Evolutionary conservation across 1,139 yeast genomes (phyloP).

Genomic region (Saccharomyces hybrid): DNA sequence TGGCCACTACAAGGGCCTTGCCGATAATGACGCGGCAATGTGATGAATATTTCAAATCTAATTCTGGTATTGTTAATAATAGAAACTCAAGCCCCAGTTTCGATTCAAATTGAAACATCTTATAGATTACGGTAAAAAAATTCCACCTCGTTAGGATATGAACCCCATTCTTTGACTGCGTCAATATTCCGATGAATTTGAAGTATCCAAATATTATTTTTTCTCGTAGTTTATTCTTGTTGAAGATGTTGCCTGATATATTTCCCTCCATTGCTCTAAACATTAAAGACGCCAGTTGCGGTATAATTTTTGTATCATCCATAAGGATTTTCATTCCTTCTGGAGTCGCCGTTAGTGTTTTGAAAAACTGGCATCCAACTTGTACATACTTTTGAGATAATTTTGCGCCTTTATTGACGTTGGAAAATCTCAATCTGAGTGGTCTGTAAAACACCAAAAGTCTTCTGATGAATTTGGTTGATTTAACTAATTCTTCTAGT

Average conservation of each 20-base stretch:
- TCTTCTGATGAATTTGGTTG: constrained; percentile 80
- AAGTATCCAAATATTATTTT: constrained; percentile 75
- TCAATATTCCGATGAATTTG: constrained; percentile 64
- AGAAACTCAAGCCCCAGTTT: constrained; percentile 52
- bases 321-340: constrained; percentile 61
- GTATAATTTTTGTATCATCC: constrained; percentile 64
- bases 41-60: constrained; percentile 56
- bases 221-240: constrained; percentile 48
- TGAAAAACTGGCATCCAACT: constrained; percentile 68
- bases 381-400: constrained; percentile 47
- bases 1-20: constrained; percentile 55
- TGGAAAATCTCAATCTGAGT: constrained; percentile 76
- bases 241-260: constrained; percentile 67
- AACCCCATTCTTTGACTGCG: constrained; percentile 54
- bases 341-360: constrained; percentile 50
- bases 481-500: constrained; percentile 68
- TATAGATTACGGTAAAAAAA: constrained; percentile 70
- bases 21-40: constrained; percentile 61
- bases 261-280: constrained; percentile 52
- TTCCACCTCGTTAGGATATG: constrained; percentile 73
- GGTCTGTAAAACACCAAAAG: constrained; percentile 85
- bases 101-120: constrained; percentile 51
- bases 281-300: constrained; percentile 80
- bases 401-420: constrained; percentile 43
- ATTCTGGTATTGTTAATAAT: constrained; percentile 46